phyloP scores from a whole-genome alignment of 148 eudicot genomes.

The Dysphania ambrosioides region DNA sequence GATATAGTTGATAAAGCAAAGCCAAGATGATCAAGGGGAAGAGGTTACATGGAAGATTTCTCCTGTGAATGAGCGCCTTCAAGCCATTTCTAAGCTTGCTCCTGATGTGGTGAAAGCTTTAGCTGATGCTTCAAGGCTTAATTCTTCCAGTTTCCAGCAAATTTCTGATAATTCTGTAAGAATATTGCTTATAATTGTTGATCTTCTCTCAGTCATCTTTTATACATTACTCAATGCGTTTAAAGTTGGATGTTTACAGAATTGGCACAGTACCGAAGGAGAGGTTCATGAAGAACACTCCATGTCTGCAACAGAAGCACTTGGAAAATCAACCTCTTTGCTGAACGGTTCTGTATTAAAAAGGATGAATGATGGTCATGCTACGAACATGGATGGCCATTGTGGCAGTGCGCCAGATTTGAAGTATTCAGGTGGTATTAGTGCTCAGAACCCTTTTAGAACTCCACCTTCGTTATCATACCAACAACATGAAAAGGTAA shows the following conservation, averaged over 20 bases:
- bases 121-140: conserved; percentile 73
- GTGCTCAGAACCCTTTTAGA: conserved; percentile 61
- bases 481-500: conserved; percentile 69
- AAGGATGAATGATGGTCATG: conserved; percentile 26
- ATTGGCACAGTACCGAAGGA: conserved; percentile 31
- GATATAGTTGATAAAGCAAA: too few species aligned
- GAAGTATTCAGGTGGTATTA: conserved; percentile 24
- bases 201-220: background rate
- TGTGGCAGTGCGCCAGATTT: conserved; percentile 28
- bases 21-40: too few species aligned
- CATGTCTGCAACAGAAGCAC: conserved; percentile 37
- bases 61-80: too few species aligned
- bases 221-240: conserved; percentile 8
- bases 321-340: conserved; percentile 32
- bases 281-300: conserved; percentile 49
- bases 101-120: conserved; percentile 61
- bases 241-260: conserved; percentile 32
- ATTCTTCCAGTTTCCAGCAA: conserved; percentile 47
- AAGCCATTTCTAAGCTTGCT: conserved; percentile 60
- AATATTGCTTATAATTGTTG: conserved; percentile 11
- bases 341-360: conserved; percentile 33
- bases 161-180: conserved; percentile 48
- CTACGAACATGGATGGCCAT: conserved; percentile 20
- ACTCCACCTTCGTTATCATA: conserved; percentile 87
- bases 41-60: too few species aligned